These are phyloP conservation scores for Apiospora marii DNA, from an alignment of 2,329 filamentous ascomycete genomes.

Conservation along the genomic window DNA sequence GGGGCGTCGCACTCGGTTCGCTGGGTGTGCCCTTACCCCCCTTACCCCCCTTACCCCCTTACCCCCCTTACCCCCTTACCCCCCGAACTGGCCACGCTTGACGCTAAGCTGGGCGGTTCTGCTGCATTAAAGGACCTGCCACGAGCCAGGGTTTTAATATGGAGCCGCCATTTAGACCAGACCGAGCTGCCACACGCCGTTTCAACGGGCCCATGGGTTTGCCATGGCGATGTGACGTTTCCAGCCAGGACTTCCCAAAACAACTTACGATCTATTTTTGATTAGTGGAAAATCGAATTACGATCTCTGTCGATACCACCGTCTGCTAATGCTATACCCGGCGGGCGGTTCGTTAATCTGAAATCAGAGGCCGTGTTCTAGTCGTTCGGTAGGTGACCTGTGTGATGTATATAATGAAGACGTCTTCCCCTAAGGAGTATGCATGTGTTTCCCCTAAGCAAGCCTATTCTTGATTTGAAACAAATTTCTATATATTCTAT, in stretches of 20 bases:
- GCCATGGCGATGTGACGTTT: conserved; percentile 9
- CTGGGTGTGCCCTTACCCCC: background rate
- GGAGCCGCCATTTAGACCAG: conserved; percentile 1
- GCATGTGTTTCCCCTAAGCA: background rate
- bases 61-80: background rate
- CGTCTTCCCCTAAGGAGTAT: background rate
- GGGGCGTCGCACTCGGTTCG: background rate
- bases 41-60: background rate
- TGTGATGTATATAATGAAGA: background rate
- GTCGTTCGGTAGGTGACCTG: background rate
- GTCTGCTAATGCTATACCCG: background rate
- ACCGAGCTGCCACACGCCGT: conserved; percentile 7
- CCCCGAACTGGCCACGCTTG: background rate
- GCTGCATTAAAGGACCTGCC: conserved; percentile 4
- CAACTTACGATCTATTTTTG: conserved; percentile 3
- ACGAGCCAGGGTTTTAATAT: background rate
- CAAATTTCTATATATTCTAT: background rate
- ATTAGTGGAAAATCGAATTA: conserved; percentile 7
- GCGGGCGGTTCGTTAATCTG: background rate
- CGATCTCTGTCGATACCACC: background rate
- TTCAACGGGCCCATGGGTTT: conserved; percentile 1
- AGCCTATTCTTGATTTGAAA: background rate
- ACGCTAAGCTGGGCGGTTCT: background rate
- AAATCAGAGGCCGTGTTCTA: background rate
- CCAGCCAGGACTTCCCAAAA: background rate